Percentiles rank a stretch among this genome's conserved stretches.
Evolutionary conservation across 1,284 basidiomycete species (phyloP).

Genomic region (Amylostereum areolatum): DNA sequence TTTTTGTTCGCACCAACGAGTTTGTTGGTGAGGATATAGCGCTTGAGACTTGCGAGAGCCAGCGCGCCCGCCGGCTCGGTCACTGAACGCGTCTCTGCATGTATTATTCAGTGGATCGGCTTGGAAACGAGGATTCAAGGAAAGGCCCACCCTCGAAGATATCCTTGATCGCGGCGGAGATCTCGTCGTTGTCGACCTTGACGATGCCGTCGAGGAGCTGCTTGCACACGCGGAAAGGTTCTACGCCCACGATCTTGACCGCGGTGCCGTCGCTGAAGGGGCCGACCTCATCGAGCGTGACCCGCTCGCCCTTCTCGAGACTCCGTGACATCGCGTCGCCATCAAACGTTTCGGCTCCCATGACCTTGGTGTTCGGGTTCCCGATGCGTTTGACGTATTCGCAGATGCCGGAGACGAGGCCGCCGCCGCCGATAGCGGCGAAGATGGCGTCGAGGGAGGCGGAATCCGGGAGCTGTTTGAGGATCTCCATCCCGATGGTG

Average conservation of each 20-base stretch:
- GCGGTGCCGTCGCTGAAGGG: conserved; percentile 99
- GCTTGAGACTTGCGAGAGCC: conserved; percentile 88
- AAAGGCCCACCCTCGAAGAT: conserved; percentile 83
- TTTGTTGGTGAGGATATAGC: conserved; percentile 78
- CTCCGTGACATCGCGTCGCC: conserved; percentile 90
- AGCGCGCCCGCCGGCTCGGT: conserved; percentile 98
- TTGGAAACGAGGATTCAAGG: background rate
- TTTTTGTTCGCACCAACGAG: conserved; percentile 79
- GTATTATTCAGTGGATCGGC: background rate
- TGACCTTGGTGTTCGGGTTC: conserved; percentile 75
- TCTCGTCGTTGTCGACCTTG: conserved; percentile 90
- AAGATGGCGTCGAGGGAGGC: conserved; percentile 85
- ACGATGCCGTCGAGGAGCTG: conserved; percentile 83
- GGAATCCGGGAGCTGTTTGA: conserved; percentile 77
- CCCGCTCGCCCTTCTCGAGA: conserved; percentile 71
- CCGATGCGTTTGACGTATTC: conserved; percentile 95
- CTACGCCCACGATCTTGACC: conserved; percentile 93
- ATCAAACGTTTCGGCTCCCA: conserved; percentile 95
- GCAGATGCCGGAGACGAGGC: conserved; percentile 83
- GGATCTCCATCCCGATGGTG: conserved; percentile 91
- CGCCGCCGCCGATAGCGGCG: conserved; percentile 89
- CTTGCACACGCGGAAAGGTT: conserved; percentile 90
- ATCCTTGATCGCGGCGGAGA: conserved; percentile 99
- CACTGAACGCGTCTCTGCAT: conserved; percentile 83
- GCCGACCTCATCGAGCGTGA: conserved; percentile 86